Conservation (phyloP, 106 monocot genomes). For the Iris macrosiphon region DNA sequence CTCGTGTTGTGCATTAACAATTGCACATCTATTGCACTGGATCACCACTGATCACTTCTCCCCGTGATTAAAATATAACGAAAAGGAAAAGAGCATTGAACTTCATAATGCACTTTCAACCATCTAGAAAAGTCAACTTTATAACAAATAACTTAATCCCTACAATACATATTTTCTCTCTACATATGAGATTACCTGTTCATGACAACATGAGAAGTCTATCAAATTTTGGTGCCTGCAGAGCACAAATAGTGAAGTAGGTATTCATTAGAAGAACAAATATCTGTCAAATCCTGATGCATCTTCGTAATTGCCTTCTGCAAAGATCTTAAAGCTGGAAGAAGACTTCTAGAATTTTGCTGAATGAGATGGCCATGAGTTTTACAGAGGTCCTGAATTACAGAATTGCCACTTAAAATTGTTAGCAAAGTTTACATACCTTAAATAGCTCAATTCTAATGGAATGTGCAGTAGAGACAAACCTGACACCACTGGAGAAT, state of each 20-base stretch:
- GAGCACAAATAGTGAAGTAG: slow-evolving; percentile 74
- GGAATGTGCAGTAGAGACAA: background rate
- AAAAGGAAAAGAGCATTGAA: background rate
- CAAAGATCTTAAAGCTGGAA: slow-evolving; percentile 79
- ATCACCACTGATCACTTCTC: too few species aligned
- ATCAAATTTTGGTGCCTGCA: slow-evolving; percentile 19
- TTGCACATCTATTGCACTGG: too few species aligned
- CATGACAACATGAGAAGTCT: background rate
- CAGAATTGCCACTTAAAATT: background rate
- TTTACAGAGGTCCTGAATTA: slow-evolving; percentile 78
- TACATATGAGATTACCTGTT: background rate
- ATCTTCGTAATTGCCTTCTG: slow-evolving; percentile 78
- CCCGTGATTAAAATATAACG: background rate
- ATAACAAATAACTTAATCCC: background rate
- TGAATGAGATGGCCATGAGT: slow-evolving; percentile 75
- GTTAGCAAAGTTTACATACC: background rate
- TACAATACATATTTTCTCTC: background rate
- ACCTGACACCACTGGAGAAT: slow-evolving; percentile 94
- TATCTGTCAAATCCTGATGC: slow-evolving; percentile 85
- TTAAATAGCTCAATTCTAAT: background rate
- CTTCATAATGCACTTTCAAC: background rate
- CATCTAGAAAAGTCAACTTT: background rate
- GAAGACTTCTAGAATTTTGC: slow-evolving; percentile 75
- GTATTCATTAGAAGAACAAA: slow-evolving; percentile 86
- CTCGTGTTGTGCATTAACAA: too few species aligned